Conservation (phyloP, 805 yeast genomes). For the Candida hungchunana region DNA sequence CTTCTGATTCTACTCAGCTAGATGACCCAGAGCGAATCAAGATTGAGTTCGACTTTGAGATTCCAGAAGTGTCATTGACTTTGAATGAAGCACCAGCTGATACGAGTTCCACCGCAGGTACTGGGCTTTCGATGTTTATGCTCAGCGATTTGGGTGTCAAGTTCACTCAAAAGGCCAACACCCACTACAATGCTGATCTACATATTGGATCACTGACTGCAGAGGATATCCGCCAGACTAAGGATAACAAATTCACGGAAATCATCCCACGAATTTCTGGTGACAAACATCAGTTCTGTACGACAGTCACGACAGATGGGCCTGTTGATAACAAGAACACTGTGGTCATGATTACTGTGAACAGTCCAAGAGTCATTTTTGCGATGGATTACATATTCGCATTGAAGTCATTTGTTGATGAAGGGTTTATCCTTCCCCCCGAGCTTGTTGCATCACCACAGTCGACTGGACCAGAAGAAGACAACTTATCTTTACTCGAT, state of each 20-base stretch:
- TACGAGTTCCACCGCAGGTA: slow-evolving; percentile 31
- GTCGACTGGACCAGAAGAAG: neutral
- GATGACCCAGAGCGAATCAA: slow-evolving; percentile 25
- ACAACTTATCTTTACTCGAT: neutral
- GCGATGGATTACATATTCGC: slow-evolving; percentile 87
- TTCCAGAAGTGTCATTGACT: slow-evolving; percentile 62
- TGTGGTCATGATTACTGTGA: slow-evolving; percentile 58
- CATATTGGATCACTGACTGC: slow-evolving; percentile 71
- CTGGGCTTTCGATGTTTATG: slow-evolving; percentile 52
- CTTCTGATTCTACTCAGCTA: slow-evolving; percentile 21
- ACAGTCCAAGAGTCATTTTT: slow-evolving; percentile 73
- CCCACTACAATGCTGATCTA: slow-evolving; percentile 55
- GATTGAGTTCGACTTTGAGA: slow-evolving; percentile 47
- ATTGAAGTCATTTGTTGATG: slow-evolving; percentile 56
- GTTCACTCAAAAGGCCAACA: slow-evolving; percentile 48
- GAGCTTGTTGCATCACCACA: slow-evolving; percentile 1
- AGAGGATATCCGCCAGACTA: slow-evolving; percentile 61
- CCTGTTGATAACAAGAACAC: slow-evolving; percentile 36
- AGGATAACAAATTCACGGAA: slow-evolving; percentile 69
- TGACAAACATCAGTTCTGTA: slow-evolving; percentile 67
- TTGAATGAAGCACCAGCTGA: slow-evolving; percentile 50
- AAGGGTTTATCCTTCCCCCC: slow-evolving; percentile 34
- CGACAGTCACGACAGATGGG: slow-evolving; percentile 44
- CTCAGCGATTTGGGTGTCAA: slow-evolving; percentile 53
- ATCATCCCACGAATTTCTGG: slow-evolving; percentile 69